Conservation (phyloP, 2,329 filamentous ascomycete genomes). For the Cladobotryum mycophilum region DNA sequence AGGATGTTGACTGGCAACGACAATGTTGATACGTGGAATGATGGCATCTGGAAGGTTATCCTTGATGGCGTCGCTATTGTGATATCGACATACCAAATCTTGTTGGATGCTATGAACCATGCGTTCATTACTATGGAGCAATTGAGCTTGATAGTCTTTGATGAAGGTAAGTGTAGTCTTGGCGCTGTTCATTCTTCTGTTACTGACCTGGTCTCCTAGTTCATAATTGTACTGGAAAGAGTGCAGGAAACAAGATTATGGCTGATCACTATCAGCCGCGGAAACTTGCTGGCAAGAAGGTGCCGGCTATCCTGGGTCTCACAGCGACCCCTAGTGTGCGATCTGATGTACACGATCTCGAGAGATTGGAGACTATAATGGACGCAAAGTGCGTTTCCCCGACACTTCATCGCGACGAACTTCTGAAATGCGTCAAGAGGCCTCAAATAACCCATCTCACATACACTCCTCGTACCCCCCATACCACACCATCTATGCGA, state of each 20-base stretch:
- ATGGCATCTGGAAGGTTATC: slow-evolving; percentile 59
- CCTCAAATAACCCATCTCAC: slow-evolving; percentile 45
- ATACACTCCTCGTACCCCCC: slow-evolving; percentile 21
- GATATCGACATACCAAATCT: slow-evolving; percentile 69
- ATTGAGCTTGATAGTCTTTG: slow-evolving; percentile 68
- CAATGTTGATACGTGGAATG: slow-evolving; percentile 67
- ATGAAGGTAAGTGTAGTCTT: slow-evolving; percentile 58
- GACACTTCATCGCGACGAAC: slow-evolving; percentile 59
- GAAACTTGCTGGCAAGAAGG: slow-evolving; percentile 28
- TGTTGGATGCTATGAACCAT: slow-evolving; percentile 68
- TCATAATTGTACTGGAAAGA: slow-evolving; percentile 63
- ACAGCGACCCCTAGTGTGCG: slow-evolving; percentile 72
- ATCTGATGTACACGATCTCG: slow-evolving; percentile 48
- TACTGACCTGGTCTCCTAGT: slow-evolving; percentile 40
- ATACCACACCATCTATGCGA: slow-evolving; percentile 32
- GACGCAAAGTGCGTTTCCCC: slow-evolving; percentile 65
- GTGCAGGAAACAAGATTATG: slow-evolving; percentile 68
- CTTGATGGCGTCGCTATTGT: slow-evolving; percentile 63
- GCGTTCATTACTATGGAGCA: slow-evolving; percentile 61
- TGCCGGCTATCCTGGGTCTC: slow-evolving; percentile 69
- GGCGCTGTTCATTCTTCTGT: not conserved
- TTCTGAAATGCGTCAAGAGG: slow-evolving; percentile 61
- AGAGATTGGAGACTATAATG: slow-evolving; percentile 61
- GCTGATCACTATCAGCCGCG: slow-evolving; percentile 57
- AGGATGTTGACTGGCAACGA: slow-evolving; percentile 62